Base-by-base conservation (phyloP, 768 basidiomycete species). In the Agaricus sinodeliciosus region DNA sequence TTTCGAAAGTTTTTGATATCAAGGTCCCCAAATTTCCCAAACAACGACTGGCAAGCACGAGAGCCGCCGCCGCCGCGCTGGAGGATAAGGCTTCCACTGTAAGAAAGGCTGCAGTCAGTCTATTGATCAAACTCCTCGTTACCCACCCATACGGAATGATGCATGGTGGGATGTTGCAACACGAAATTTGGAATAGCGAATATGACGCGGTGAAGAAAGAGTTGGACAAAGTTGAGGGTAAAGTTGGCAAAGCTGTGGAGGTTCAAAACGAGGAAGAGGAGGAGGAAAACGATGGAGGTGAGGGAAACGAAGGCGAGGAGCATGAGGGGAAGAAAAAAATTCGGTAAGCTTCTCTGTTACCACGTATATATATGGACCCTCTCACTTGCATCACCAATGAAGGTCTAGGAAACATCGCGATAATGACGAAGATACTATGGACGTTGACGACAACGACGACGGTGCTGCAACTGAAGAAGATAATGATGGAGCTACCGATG, bases 11-110 rank as follows among this genome's bases (percentile, higher is more conserved):
- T 3, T 88, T 87, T 65, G 71, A 73, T 12, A 81, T 95, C 47
- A 78, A 87, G 25, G 73, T 75, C 6, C 53, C 58, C 64, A 92
- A 90, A 61, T 94, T 93, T 68, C 92, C 93, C 0, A 89, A 91
- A 65, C 87, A 94, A 56, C 80, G 94, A 0, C 73, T 91, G 28
- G 71, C 74, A 16, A 81, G 94, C 31, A 86, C 93, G 4, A 73
- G 77, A 45, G 80, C 82, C n/a, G 87, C 93, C 0, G 82, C 90
- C 28, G 79, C 74, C 2, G 84, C 88, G 25, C 74, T 99, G 44
- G 85, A 92, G 59, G 95, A 98, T 72, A 98, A 98, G 69, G 84
- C 82, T 1, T 81, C 90, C 16, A 82, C 77, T 5, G 94, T 95
- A n/a, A 78, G 96, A 60, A 90, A 91, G 68, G 80, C 79, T 46